These are phyloP conservation scores for Fistulinella cinereoalba DNA, from an alignment of 1,284 basidiomycete species.

Conservation along the genomic window DNA sequence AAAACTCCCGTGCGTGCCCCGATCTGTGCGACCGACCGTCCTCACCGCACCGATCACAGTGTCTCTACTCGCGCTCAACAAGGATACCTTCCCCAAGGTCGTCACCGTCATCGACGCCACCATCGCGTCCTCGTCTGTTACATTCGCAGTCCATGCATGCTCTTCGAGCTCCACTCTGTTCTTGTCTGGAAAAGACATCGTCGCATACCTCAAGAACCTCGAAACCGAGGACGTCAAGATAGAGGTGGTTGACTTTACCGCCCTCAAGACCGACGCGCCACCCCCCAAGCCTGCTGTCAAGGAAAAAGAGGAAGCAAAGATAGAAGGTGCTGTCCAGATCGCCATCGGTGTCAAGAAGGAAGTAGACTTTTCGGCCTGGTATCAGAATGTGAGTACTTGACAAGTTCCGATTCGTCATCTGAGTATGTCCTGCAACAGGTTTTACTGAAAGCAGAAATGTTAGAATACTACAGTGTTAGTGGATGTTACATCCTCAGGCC, in stretches of 20 bases:
- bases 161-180: slow-evolving; percentile 72
- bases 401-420: not conserved
- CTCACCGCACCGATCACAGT: slow-evolving; percentile 44
- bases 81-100: slow-evolving; percentile 72
- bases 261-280: slow-evolving; percentile 51
- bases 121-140: slow-evolving; percentile 60
- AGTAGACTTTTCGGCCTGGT: slow-evolving; percentile 92
- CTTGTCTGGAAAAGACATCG: slow-evolving; percentile 73
- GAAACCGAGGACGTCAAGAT: slow-evolving; percentile 62
- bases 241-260: slow-evolving; percentile 72
- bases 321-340: slow-evolving; percentile 86
- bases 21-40: not conserved
- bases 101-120: slow-evolving; percentile 76
- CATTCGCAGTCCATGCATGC: slow-evolving; percentile 74
- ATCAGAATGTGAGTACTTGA: slow-evolving; percentile 71
- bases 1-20: slow-evolving; percentile 73
- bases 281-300: slow-evolving; percentile 46
- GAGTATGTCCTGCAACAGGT: slow-evolving; percentile 52
- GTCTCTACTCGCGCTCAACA: slow-evolving; percentile 72
- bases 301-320: slow-evolving; percentile 75
- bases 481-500: slow-evolving; percentile 99
- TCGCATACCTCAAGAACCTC: slow-evolving; percentile 68
- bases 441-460: slow-evolving; percentile 97
- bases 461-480: slow-evolving; percentile 98
- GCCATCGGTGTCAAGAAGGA: slow-evolving; percentile 95